phyloP scores from a whole-genome alignment of 805 yeast genomes.

The Alloascoidea hylecoeti region DNA sequence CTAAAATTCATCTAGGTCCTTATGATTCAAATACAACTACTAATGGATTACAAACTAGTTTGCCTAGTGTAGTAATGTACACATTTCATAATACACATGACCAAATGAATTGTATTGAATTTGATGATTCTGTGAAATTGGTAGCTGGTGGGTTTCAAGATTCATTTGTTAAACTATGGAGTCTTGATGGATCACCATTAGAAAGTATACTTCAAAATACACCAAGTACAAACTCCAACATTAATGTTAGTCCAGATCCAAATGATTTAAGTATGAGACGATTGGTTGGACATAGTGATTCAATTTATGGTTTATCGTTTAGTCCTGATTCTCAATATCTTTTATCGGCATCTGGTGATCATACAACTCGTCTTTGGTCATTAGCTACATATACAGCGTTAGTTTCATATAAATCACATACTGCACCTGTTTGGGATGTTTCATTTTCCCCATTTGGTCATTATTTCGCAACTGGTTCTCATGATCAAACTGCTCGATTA shows the following conservation, averaged over 20 bases:
- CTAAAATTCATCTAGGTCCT: conserved; percentile 48
- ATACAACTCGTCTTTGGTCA: conserved; percentile 89
- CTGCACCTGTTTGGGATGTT: conserved; percentile 96
- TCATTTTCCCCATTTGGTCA: conserved; percentile 91
- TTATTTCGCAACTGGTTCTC: conserved; percentile 96
- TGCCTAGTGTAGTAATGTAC: conserved; percentile 96
- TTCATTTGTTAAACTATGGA: conserved; percentile 83
- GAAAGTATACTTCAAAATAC: conserved; percentile 42
- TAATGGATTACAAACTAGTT: conserved; percentile 61
- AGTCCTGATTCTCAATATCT: conserved; percentile 81
- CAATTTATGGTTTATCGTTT: conserved; percentile 83
- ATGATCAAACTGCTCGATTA: conserved; percentile 92
- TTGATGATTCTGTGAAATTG: conserved; percentile 75
- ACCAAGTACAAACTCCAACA: conserved; percentile 32
- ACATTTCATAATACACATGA: conserved; percentile 92
- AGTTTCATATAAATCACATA: conserved; percentile 93
- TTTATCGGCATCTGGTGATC: conserved; percentile 79
- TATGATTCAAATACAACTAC: too few species aligned
- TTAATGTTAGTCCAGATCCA: conserved; percentile 20
- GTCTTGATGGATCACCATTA: conserved; percentile 80
- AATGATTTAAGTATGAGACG: conserved; percentile 21
- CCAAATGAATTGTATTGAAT: conserved; percentile 74
- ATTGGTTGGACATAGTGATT: conserved; percentile 86
- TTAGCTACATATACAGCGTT: conserved; percentile 79
- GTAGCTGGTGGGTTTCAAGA: conserved; percentile 95